Conservation (phyloP, 331 rosid species). For the Quercus tomentella region DNA sequence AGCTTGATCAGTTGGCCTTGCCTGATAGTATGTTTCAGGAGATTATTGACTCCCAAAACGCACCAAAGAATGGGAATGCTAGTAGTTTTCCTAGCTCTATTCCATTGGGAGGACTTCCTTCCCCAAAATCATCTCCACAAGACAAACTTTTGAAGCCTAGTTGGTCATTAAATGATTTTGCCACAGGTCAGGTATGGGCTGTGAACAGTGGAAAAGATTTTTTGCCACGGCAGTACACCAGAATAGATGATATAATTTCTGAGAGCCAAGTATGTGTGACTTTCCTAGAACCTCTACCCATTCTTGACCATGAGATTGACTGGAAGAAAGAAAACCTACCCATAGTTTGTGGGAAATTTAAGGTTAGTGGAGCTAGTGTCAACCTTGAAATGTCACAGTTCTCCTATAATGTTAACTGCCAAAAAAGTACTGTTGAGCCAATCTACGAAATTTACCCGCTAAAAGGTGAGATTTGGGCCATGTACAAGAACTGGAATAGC, state of each 20-base stretch:
- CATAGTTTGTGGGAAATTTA: conserved; percentile 1
- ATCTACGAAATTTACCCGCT: conserved; percentile 5
- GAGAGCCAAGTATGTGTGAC: background rate
- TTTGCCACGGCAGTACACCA: conserved; percentile 12
- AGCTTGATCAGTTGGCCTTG: conserved; percentile 11
- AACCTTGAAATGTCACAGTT: background rate
- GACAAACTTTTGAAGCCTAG: background rate
- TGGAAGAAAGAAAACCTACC: conserved; percentile 13
- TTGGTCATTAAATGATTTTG: conserved; percentile 6
- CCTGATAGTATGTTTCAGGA: background rate
- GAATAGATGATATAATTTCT: conserved; percentile 3
- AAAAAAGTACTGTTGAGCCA: background rate
- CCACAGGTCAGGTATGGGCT: conserved; percentile 17
- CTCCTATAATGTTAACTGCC: background rate
- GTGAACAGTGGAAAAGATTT: background rate
- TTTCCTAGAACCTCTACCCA: background rate
- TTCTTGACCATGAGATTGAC: background rate
- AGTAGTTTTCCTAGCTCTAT: background rate
- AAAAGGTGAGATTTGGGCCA: conserved; percentile 24
- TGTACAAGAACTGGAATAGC: conserved; percentile 9
- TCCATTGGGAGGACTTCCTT: background rate
- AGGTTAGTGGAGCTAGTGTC: background rate
- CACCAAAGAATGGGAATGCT: background rate
- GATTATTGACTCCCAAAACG: background rate
- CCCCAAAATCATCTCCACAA: background rate